Conservation (phyloP, 495 filamentous ascomycete genomes). For the Aspergillus avenaceus region DNA sequence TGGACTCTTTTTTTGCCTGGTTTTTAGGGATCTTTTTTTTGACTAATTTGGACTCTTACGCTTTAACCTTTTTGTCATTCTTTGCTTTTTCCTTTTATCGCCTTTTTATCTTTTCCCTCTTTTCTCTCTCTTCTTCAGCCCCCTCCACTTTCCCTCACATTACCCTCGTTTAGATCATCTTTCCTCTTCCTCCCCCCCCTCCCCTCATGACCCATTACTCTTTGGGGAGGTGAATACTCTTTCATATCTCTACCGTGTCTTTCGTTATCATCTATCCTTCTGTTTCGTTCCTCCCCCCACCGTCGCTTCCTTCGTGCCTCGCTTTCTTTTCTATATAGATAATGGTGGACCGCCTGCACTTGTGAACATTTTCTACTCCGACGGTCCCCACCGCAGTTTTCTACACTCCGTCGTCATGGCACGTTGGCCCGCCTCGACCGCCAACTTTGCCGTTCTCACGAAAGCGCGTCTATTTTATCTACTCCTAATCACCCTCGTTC, state of each 20-base stretch:
- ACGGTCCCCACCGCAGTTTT: slow-evolving; percentile 17
- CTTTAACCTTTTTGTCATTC: background rate
- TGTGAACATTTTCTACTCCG: slow-evolving; percentile 4
- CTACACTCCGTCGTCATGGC: slow-evolving; percentile 9
- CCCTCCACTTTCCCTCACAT: background rate
- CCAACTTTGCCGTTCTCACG: background rate
- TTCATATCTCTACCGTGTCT: background rate
- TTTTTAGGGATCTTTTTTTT: no score
- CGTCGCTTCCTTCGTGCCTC: background rate
- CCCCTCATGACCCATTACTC: background rate
- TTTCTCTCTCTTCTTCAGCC: background rate
- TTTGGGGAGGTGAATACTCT: background rate
- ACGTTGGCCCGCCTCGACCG: slow-evolving; percentile 10
- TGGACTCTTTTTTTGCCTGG: background rate
- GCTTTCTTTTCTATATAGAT: background rate
- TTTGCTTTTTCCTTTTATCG: background rate
- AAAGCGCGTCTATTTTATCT: background rate
- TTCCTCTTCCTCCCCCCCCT: background rate
- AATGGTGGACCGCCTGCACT: slow-evolving; percentile 1
- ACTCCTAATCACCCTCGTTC: slow-evolving; percentile 5
- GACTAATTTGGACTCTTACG: background rate
- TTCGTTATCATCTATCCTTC: background rate
- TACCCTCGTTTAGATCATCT: background rate
- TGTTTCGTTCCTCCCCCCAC: background rate
- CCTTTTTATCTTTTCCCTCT: background rate